Base-by-base conservation (phyloP, 257 asterid genomes). In the Plantago ovata region DNA sequence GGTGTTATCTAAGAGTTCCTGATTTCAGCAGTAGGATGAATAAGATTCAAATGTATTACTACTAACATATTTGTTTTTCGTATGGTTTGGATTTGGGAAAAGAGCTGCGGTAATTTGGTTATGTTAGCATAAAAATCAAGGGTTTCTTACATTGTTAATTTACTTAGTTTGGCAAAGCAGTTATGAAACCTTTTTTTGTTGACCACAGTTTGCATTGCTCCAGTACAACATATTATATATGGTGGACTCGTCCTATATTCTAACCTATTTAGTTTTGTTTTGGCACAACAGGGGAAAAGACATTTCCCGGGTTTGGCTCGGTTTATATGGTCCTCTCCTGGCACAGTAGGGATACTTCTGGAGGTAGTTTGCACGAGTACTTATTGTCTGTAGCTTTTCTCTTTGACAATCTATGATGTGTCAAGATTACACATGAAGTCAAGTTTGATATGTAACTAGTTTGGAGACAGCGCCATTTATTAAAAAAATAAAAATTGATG, bases 291-390 rank as follows among this genome's bases (percentile, higher is more conserved):
- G 72, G 66, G 47, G 65, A 61, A 57, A 63, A 60, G n/a, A 24
- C 38, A 36, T 6, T 72, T 55, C 42, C 56, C 38, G 38, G 70
- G 56, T 60, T 23, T 77, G 64, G 79, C 75, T 60, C 75, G 56
- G 6, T 11, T 56, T 53, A 43, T 73, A n/a, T 77, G 83, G 83
- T 38, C 38, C 36, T 77, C 83, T 13, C 67, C 49, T 52, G 83
- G 80, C 63, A 77, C 83, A 13, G 15, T 73, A 10, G 59, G 67
- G 52, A 66, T 73, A 60, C 75, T 77, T 12, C n/a, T 77, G 59
- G 75, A 73, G 79, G 83, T 77, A 73, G 7, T 40, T 47, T 57
- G 23, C 66, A 24, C 11, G 36, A 50, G 28, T 10, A 23, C 2
- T 8, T 0, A 28, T 6, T 28, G 36, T 8, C 0, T 28, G 21